Conservation (phyloP, 495 filamentous ascomycete species). For the Margaritispora aquatica region DNA sequence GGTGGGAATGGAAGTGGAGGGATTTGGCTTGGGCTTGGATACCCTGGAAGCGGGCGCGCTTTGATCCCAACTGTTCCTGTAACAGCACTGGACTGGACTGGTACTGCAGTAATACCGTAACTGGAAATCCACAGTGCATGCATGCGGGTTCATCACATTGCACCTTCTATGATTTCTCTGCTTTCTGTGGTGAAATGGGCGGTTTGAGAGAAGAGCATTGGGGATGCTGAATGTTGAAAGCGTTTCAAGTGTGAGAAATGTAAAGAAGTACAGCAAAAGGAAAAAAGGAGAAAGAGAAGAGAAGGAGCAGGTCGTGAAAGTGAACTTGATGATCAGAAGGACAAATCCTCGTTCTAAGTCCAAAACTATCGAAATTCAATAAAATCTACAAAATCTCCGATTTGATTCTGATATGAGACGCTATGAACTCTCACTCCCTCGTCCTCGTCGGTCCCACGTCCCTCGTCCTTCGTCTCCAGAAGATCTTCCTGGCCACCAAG, state of each 20-base stretch:
- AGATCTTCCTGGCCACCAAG: background rate
- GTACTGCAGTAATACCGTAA: no score
- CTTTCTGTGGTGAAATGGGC: no score
- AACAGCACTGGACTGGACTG: no score
- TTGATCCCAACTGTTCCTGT: no score
- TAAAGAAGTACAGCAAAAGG: no score
- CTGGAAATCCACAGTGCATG: no score
- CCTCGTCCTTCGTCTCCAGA: background rate
- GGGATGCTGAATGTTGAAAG: no score
- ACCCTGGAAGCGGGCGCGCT: background rate
- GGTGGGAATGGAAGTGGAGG: background rate
- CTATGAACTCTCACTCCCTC: background rate
- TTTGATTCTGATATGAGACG: background rate
- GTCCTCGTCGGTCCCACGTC: no score
- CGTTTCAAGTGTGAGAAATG: no score
- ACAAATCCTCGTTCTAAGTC: background rate
- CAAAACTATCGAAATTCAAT: background rate
- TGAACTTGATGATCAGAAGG: background rate
- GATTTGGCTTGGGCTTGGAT: background rate
- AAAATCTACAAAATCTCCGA: background rate
- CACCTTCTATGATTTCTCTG: no score
- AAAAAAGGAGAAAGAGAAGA: background rate
- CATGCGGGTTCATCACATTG: no score
- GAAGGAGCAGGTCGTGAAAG: background rate
- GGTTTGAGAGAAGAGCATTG: no score